These are phyloP conservation scores for Xerocomus potaroensis DNA, from an alignment of 768 basidiomycete species.

Conservation along the genomic window DNA sequence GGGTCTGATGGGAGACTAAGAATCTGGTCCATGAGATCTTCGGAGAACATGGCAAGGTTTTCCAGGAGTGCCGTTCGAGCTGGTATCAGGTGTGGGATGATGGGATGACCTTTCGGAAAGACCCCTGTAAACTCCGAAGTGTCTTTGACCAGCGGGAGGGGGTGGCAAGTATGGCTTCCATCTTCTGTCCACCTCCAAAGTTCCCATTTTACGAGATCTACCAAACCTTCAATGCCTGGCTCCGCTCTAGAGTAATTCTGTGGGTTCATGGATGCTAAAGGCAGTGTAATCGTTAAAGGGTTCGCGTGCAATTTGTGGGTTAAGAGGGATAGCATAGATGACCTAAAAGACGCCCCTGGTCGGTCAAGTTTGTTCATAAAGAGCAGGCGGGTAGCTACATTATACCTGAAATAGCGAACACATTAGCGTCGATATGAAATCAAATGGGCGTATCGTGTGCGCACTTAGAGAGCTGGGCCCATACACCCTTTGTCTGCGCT, in stretches of 20 bases:
- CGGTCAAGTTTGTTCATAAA: slow-evolving; percentile 89
- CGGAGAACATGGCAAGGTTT: slow-evolving; percentile 74
- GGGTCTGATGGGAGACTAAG: slow-evolving; percentile 53
- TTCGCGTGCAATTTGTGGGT: slow-evolving; percentile 72
- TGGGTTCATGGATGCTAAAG: slow-evolving; percentile 72
- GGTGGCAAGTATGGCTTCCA: slow-evolving; percentile 38
- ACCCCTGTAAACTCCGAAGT: slow-evolving; percentile 39
- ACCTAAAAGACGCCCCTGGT: slow-evolving; percentile 74
- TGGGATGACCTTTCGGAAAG: slow-evolving; percentile 59
- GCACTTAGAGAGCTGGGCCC: slow-evolving; percentile 83
- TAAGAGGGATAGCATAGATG: slow-evolving; percentile 68
- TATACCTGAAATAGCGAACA: slow-evolving; percentile 50
- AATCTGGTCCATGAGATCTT: slow-evolving; percentile 72
- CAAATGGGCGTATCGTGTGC: slow-evolving; percentile 22
- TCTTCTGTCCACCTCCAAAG: slow-evolving; percentile 69
- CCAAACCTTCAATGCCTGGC: slow-evolving; percentile 79
- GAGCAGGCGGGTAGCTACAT: slow-evolving; percentile 71
- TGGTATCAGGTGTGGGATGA: slow-evolving; percentile 57
- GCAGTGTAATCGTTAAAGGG: slow-evolving; percentile 66
- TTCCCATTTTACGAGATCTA: slow-evolving; percentile 82
- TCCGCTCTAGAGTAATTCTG: slow-evolving; percentile 65
- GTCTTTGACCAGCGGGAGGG: slow-evolving; percentile 50
- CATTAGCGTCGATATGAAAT: slow-evolving; percentile 1
- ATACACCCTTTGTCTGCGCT: slow-evolving; percentile 85
- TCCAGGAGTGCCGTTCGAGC: slow-evolving; percentile 74